phyloP scores from a whole-genome alignment of 805 yeast species.

The Wickerhamomyces silvicola region DNA sequence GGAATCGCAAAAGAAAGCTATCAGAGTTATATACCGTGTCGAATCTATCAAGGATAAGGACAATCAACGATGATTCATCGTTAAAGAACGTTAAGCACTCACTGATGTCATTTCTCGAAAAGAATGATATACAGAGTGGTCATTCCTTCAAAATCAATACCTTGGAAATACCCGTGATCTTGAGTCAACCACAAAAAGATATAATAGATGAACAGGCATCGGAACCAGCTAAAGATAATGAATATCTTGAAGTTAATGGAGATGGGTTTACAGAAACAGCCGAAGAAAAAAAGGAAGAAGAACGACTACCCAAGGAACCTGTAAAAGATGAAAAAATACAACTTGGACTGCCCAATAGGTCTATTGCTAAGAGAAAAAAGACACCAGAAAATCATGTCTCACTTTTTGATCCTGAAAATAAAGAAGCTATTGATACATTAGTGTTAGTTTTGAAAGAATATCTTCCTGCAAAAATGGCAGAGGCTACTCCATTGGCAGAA shows the following conservation, averaged over 20 bases:
- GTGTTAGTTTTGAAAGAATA: conserved; percentile 43
- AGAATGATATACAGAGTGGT: conserved; percentile 46
- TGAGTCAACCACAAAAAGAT: conserved; percentile 2
- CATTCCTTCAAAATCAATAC: conserved; percentile 28
- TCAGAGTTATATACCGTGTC: conserved; percentile 59
- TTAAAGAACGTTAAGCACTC: conserved; percentile 32
- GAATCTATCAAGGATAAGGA: conserved; percentile 38
- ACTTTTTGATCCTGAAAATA: conserved; percentile 27
- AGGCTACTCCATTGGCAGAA: conserved; percentile 71
- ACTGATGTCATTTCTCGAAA: conserved; percentile 39
- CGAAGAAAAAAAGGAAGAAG: no score
- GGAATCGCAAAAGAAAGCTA: conserved; percentile 48
- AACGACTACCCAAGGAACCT: conserved; percentile 1
- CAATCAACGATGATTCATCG: conserved; percentile 33
- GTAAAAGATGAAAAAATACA: no score
- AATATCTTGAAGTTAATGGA: no score
- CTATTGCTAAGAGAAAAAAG: conserved; percentile 9
- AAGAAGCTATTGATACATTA: conserved; percentile 38
- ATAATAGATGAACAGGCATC: no score
- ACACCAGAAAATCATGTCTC: conserved; percentile 11
- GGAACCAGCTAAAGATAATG: no score
- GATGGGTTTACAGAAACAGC: no score
- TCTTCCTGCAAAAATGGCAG: conserved; percentile 48
- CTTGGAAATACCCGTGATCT: conserved; percentile 12
- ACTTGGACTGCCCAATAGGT: not conserved